Percentiles rank a stretch among this genome's conserved stretches.
Evolutionary conservation across 352 stramenopile genomes (phyloP).

Genomic region (Stramenopiles sp.): DNA sequence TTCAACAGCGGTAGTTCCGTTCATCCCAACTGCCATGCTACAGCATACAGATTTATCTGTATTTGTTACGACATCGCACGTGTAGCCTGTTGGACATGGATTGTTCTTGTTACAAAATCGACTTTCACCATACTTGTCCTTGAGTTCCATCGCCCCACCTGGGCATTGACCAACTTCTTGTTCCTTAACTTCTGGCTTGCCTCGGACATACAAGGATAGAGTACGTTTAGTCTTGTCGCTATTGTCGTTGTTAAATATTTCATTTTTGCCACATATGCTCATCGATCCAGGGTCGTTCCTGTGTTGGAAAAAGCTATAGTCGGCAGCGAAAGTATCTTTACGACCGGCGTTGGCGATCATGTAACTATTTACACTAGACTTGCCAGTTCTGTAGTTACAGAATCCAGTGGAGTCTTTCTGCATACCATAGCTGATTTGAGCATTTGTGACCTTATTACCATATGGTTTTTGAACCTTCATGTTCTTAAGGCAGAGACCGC

Average conservation of each 20-base stretch:
- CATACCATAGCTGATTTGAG: not conserved
- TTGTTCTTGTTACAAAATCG: not conserved
- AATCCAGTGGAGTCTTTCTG: not conserved
- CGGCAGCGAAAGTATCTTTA: not conserved
- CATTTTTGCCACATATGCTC: not conserved
- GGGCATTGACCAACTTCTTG: not conserved
- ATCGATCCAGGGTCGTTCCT: not conserved
- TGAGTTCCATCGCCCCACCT: not conserved
- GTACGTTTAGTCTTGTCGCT: not conserved
- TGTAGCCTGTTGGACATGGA: not conserved
- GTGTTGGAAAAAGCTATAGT: not conserved
- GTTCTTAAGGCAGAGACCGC: not conserved
- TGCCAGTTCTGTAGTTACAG: not conserved
- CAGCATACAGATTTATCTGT: not conserved
- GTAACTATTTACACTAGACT: not conserved
- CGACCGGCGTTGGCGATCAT: not conserved
- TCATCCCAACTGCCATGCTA: not conserved
- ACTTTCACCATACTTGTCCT: not conserved
- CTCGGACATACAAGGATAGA: not conserved
- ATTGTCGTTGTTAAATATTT: slow-evolving; percentile 3
- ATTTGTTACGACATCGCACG: not conserved
- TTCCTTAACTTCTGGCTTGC: not conserved
- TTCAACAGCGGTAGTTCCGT: not conserved
- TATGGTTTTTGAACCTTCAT: not conserved
- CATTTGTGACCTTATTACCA: not conserved